Percentiles rank a stretch among this genome's conserved stretches.
Evolutionary conservation across 179 eudicot genomes (phyloP).

Genomic region (Carnegiea gigantea): DNA sequence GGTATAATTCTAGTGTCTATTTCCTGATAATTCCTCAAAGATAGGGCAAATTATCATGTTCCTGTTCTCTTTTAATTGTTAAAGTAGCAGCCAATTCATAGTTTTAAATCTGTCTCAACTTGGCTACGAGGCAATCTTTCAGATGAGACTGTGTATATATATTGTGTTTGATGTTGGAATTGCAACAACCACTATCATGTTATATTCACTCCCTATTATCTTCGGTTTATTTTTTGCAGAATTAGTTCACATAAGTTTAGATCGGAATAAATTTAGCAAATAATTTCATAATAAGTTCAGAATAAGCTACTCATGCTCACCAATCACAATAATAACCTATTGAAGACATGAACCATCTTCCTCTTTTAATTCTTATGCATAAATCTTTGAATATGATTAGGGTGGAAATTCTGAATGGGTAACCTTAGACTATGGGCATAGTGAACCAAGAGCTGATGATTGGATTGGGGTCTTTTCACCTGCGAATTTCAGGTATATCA

Average conservation of each 20-base stretch:
- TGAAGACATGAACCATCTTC: not conserved
- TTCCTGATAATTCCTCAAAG: not conserved
- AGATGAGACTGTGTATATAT: not conserved
- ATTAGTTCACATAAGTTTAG: no score
- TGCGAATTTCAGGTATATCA: slow-evolving; percentile 36
- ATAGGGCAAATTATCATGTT: not conserved
- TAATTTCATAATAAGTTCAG: no score
- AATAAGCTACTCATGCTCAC: not conserved
- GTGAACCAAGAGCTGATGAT: slow-evolving; percentile 33
- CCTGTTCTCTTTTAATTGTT: not conserved
- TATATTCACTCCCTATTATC: no score
- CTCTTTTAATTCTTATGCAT: no score
- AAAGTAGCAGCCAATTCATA: not conserved
- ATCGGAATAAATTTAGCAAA: no score
- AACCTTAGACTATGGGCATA: slow-evolving; percentile 27
- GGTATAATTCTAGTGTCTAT: slow-evolving; percentile 11
- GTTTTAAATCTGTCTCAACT: not conserved
- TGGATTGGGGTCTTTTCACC: slow-evolving; percentile 53
- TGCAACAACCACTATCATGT: not conserved
- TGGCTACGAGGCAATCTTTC: not conserved
- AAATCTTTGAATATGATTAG: slow-evolving; percentile 14
- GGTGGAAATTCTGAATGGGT: slow-evolving; percentile 40
- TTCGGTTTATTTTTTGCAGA: no score
- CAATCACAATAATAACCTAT: not conserved
- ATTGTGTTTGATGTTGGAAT: not conserved